A percentile compares a stretch with the other conserved stretches of the same genome.
Evolutionary conservation across 1,139 yeast genomes (phyloP).

Genomic region (Yamadazyma membranifaciens): DNA sequence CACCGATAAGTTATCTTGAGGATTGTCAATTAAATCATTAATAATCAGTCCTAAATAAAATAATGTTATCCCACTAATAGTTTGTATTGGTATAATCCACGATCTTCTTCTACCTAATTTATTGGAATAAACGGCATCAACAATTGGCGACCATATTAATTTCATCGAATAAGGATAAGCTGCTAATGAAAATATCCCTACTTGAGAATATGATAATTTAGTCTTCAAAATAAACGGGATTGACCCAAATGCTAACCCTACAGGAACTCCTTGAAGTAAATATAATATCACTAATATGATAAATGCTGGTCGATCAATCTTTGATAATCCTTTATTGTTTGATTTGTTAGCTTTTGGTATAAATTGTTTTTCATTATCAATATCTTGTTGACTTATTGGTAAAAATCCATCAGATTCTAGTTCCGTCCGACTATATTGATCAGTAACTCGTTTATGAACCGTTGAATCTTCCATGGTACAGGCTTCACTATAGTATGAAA

Average conservation of each 20-base stretch:
- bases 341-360: conserved; percentile 11
- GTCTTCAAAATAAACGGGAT: conserved; percentile 89
- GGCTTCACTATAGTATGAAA: too few species aligned
- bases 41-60: conserved; percentile 60
- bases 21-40: conserved; percentile 54
- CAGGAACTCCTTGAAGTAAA: conserved; percentile 90
- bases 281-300: conserved; percentile 68
- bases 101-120: conserved; percentile 79
- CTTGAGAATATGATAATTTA: conserved; percentile 79
- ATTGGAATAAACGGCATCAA: conserved; percentile 75
- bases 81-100: conserved; percentile 94
- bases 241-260: conserved; percentile 93
- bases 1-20: conserved; percentile 50
- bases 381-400: conserved; percentile 29
- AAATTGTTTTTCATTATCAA: conserved; percentile 12
- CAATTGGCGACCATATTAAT: conserved; percentile 93
- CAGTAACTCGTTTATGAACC: conserved; percentile 15
- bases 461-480: conserved; percentile 8
- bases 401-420: conserved; percentile 37
- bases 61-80: conserved; percentile 68
- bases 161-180: conserved; percentile 93
- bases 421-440: conserved; percentile 12
- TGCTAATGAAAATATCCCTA: conserved; percentile 87
- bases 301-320: conserved; percentile 67
- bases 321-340: conserved; percentile 23